Evolutionary conservation across 768 basidiomycete species (phyloP), one percentile per base, ranked within the genome.

Genomic region (Kwoniella shandongensis): DNA sequence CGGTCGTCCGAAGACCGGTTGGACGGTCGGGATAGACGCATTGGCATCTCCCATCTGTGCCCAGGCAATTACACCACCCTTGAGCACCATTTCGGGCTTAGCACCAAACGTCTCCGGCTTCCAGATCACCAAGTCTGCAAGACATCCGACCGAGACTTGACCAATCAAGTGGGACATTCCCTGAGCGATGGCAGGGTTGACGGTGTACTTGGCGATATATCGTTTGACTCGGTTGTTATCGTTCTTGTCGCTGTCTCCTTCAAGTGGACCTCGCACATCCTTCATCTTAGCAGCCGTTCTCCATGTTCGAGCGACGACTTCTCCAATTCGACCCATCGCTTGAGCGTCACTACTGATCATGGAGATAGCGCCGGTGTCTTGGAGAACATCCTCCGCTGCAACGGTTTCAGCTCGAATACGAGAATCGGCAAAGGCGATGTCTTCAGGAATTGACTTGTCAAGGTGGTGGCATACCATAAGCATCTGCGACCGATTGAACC

Each of bases 391-490:
- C 76, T 99, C 96, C 1, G 96, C 96, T 0, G 96, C 96, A 41
- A 98, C 87, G 0, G 96, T 99, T 79, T 98, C 94, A 0, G 85
- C 91, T 32, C 96, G 85, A 67, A 99, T 98, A 32, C 96, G 88
- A 7, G 94, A 97, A 63, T 98, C 93, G 3, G 96, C 94, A 67
- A 99, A 99, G 1, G 88, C 84, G 39, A 97, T 81, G 65, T 99
- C 96, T 78, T 99, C 96, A 1, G 88, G 83, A 63, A 94, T 91
- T n/a, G 81, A 83, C 65, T 81, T 84, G 78, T 96, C 91, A 54
- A 99, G 83, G 76, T 99, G 94, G 75, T 99, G 94, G 76, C 92
- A 96, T n/a, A 97, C 92, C 91, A 98, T 97, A 22, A 98, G 81
- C 96, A 98, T 99, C 93, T 96, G 66, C 3, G 25, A 2, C 6